phyloP scores from a whole-genome alignment of 2,329 filamentous ascomycete species.

The Neophaeococcomyces mojaviensis region DNA sequence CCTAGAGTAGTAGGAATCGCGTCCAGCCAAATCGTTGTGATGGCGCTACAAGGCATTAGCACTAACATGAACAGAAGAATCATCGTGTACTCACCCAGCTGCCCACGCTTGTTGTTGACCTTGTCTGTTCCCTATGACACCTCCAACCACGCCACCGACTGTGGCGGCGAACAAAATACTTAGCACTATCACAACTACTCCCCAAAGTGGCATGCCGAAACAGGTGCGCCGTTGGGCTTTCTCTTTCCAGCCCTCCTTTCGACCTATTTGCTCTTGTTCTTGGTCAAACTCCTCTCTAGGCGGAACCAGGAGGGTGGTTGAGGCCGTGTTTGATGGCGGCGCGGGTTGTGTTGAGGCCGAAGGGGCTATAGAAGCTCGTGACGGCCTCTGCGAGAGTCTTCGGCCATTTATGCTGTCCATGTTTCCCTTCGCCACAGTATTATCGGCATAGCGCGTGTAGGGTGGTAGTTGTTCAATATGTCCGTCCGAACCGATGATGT shows the following conservation, averaged over 20 bases:
- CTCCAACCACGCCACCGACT: conserved; percentile 48
- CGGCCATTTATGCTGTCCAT: conserved; percentile 18
- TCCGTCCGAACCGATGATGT: conserved; percentile 78
- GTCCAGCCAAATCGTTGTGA: conserved; percentile 42
- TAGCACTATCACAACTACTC: conserved; percentile 39
- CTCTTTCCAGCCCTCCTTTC: conserved; percentile 34
- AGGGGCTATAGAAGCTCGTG: conserved; percentile 3
- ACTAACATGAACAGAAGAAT: conserved; percentile 8
- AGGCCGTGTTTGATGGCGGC: conserved; percentile 17
- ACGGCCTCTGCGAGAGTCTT: neutral
- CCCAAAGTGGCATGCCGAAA: conserved; percentile 47
- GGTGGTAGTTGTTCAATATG: conserved; percentile 87
- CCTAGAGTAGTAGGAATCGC: conserved; percentile 43
- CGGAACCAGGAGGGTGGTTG: conserved; percentile 1
- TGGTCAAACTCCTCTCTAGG: conserved; percentile 8
- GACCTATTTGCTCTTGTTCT: conserved; percentile 21
- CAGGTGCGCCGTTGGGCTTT: conserved; percentile 36
- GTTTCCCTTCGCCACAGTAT: conserved; percentile 52
- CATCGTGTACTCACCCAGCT: conserved; percentile 19
- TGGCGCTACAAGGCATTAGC: conserved; percentile 24
- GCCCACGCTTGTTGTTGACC: conserved; percentile 21
- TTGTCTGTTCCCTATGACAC: conserved; percentile 40
- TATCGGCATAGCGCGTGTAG: conserved; percentile 82
- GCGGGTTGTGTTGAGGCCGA: conserved; percentile 3
- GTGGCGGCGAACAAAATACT: conserved; percentile 43